A percentile compares a stretch with the other conserved stretches of the same genome.
Evolutionary conservation across 805 yeast genomes (phyloP).

Genomic region (Candida krabiensis): DNA sequence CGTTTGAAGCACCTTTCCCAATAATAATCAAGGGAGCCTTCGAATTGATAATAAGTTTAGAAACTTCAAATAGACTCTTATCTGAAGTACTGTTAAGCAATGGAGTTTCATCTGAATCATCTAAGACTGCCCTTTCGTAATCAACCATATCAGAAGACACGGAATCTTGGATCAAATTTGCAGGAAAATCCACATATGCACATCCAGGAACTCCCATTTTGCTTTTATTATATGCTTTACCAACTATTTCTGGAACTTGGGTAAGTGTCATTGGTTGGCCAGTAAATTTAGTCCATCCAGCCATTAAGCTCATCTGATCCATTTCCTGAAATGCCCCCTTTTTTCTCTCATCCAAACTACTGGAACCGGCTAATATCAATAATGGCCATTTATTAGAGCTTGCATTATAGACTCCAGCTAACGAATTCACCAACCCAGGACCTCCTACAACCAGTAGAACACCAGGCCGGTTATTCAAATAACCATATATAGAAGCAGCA

Average conservation of each 20-base stretch:
- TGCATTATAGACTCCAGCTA: constrained; percentile 67
- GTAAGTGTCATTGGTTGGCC: constrained; percentile 29
- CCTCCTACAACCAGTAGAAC: constrained; percentile 74
- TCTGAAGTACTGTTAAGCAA: constrained; percentile 41
- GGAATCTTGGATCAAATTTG: constrained; percentile 48
- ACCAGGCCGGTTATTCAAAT: constrained; percentile 63
- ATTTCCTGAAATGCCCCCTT: constrained; percentile 73
- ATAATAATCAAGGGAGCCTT: constrained; percentile 54
- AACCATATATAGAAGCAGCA: constrained; percentile 74
- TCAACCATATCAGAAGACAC: not conserved
- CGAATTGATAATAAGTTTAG: constrained; percentile 33
- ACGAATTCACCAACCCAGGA: constrained; percentile 68
- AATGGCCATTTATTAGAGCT: constrained; percentile 64
- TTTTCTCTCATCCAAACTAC: constrained; percentile 45
- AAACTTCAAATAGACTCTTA: constrained; percentile 36
- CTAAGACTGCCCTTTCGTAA: constrained; percentile 13
- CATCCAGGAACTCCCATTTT: constrained; percentile 58
- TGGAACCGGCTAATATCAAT: constrained; percentile 63
- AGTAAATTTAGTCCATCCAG: constrained; percentile 48
- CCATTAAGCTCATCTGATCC: constrained; percentile 56
- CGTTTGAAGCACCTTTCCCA: constrained; percentile 66
- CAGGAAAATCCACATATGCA: constrained; percentile 65
- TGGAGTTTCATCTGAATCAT: not conserved
- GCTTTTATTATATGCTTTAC: constrained; percentile 46
- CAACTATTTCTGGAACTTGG: constrained; percentile 40